A percentile compares a stretch with the other conserved stretches of the same genome.
phyloP scores from a whole-genome alignment of 129 eudicot genomes.

The Gnaphalium uliginosum region DNA sequence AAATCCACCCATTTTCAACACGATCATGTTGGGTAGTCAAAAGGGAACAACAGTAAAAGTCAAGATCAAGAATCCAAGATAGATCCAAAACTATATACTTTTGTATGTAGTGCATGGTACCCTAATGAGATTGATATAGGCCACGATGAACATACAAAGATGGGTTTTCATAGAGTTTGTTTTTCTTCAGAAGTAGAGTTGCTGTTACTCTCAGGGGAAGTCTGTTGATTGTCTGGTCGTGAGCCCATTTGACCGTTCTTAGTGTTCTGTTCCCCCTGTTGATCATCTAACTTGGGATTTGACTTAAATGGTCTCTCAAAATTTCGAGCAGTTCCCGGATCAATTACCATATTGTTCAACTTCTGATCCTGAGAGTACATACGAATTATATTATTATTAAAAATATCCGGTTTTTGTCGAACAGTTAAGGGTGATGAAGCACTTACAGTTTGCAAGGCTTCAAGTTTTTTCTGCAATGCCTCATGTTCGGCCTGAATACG shows the following conservation, averaged over 20 bases:
- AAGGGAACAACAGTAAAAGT: conserved; percentile 12
- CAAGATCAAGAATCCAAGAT: conserved; percentile 16
- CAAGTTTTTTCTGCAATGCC: conserved; percentile 90
- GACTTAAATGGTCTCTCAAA: conserved; percentile 82
- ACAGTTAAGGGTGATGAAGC: conserved; percentile 1
- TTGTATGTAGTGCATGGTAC: neutral
- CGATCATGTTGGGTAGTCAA: conserved; percentile 23
- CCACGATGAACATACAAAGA: conserved; percentile 14
- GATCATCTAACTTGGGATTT: conserved; percentile 58
- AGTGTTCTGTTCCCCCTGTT: conserved; percentile 49
- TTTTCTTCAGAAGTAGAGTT: conserved; percentile 46
- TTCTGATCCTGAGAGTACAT: conserved; percentile 69
- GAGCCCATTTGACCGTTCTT: conserved; percentile 45
- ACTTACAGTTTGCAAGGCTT: conserved; percentile 89
- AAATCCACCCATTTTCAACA: conserved; percentile 5
- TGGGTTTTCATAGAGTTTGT: conserved; percentile 32
- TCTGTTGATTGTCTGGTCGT: conserved; percentile 39
- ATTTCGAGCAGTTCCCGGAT: conserved; percentile 70
- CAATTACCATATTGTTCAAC: conserved; percentile 65
- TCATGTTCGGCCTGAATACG: conserved; percentile 99
- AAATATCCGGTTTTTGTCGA: neutral
- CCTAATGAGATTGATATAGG: conserved; percentile 10
- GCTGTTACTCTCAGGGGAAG: conserved; percentile 36
- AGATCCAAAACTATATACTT: conserved; percentile 24
- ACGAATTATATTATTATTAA: neutral